phyloP scores from a whole-genome alignment of 192 early-diverging fungal genomes.

The Coemansia sp. region DNA sequence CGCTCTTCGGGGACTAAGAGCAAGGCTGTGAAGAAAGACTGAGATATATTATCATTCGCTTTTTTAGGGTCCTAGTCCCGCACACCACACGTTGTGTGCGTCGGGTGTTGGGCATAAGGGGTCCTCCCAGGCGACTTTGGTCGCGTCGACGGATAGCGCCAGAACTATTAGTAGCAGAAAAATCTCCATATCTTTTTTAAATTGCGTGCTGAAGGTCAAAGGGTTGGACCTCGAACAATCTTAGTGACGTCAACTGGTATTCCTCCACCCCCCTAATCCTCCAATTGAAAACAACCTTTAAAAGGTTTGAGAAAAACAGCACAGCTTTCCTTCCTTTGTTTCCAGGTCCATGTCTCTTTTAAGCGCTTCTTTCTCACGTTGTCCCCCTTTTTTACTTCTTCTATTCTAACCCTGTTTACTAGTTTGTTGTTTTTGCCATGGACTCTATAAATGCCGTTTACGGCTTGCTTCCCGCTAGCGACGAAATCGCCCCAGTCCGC shows the following conservation, averaged over 20 bases:
- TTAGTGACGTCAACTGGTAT: too few relatives aligned
- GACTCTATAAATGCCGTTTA: background rate
- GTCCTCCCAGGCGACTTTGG: background rate
- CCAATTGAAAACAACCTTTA: too few relatives aligned
- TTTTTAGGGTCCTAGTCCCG: conserved; percentile 24
- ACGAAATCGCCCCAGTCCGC: conserved; percentile 1
- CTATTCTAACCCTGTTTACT: too few relatives aligned
- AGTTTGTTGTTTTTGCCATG: background rate
- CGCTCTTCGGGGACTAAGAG: conserved; percentile 10
- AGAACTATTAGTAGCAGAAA: background rate
- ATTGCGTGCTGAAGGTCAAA: background rate
- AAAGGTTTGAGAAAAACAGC: too few relatives aligned
- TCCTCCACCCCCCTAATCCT: too few relatives aligned
- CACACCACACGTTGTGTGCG: conserved; percentile 18
- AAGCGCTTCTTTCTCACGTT: too few relatives aligned
- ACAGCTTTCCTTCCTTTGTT: too few relatives aligned
- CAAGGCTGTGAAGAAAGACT: background rate
- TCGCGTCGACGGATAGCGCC: background rate
- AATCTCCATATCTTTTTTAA: too few relatives aligned
- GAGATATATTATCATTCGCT: background rate
- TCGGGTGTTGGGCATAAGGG: conserved; percentile 45
- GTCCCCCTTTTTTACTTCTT: background rate
- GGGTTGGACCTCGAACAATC: too few relatives aligned
- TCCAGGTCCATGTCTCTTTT: too few relatives aligned
- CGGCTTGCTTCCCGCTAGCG: conserved; percentile 4